Percentiles rank a stretch among this genome's conserved stretches.
These are phyloP conservation scores for Melampsora larici-populina DNA, from an alignment of 1,284 basidiomycete genomes.

Conservation along the genomic window DNA sequence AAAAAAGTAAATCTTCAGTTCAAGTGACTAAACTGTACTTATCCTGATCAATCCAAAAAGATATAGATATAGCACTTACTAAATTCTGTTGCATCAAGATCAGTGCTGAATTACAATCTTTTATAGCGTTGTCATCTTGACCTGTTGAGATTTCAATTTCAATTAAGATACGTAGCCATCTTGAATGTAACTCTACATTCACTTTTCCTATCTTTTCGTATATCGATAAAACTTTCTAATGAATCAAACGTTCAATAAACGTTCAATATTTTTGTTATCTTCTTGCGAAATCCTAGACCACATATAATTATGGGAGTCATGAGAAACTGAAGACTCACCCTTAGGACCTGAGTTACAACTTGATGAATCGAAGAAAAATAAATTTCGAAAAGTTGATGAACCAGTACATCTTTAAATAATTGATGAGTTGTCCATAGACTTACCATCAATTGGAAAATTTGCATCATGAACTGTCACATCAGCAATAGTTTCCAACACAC, in stretches of 20 bases:
- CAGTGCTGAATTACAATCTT: constrained; percentile 23
- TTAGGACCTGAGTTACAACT: background rate
- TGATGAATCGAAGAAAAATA: background rate
- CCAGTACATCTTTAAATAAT: too few species aligned
- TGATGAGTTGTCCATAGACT: background rate
- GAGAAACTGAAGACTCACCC: background rate
- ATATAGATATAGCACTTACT: background rate
- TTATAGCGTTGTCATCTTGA: constrained; percentile 21
- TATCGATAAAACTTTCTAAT: constrained; percentile 17
- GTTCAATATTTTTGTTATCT: too few species aligned
- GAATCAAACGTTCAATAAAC: background rate
- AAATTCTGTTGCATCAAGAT: constrained; percentile 19
- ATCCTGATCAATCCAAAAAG: background rate
- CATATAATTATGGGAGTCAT: background rate
- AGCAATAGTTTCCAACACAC: constrained; percentile 37
- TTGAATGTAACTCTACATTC: constrained; percentile 3
- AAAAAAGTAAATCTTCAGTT: background rate
- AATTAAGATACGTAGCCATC: constrained; percentile 38
- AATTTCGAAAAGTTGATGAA: too few species aligned
- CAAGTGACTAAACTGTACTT: background rate
- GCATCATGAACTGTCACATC: constrained; percentile 32
- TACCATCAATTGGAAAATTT: constrained; percentile 17
- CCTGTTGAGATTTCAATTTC: constrained; percentile 34
- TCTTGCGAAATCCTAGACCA: background rate
- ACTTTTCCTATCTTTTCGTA: background rate